Evolutionary conservation across 2,329 filamentous ascomycete species (phyloP).

Genomic region (Aspergillus fructus): DNA sequence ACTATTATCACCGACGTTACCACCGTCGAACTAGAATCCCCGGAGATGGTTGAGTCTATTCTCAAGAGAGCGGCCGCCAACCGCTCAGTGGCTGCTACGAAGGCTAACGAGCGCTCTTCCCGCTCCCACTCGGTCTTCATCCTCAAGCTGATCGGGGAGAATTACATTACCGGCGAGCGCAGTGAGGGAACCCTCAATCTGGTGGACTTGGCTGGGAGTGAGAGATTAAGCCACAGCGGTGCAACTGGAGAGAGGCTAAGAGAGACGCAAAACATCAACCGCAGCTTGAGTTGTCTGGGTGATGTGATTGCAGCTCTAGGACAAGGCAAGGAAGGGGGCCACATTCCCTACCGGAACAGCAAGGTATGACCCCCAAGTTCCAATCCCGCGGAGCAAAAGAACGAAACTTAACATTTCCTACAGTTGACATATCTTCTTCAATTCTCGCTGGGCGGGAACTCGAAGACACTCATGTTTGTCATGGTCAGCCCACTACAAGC

Average conservation of each 20-base stretch:
- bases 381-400: neutral
- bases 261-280: slow-evolving; percentile 98
- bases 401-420: slow-evolving; percentile 18
- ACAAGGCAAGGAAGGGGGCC: slow-evolving; percentile 70
- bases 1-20: slow-evolving; percentile 80
- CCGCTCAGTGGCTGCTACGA: slow-evolving; percentile 91
- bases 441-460: slow-evolving; percentile 92
- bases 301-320: slow-evolving; percentile 95
- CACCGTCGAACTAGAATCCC: slow-evolving; percentile 73
- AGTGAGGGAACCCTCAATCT: slow-evolving; percentile 94
- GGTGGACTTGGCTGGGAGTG: slow-evolving; percentile 91
- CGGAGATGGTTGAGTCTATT: slow-evolving; percentile 75
- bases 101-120: slow-evolving; percentile 91
- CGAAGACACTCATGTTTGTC: slow-evolving; percentile 98
- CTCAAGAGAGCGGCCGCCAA: slow-evolving; percentile 79
- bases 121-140: slow-evolving; percentile 97
- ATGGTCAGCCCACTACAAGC: slow-evolving; percentile 93
- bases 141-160: slow-evolving; percentile 66
- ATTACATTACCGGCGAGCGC: slow-evolving; percentile 73
- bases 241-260: slow-evolving; percentile 83
- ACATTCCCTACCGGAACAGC: slow-evolving; percentile 93
- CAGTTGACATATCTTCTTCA: slow-evolving; percentile 89
- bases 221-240: slow-evolving; percentile 82
- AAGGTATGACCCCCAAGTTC: slow-evolving; percentile 58
- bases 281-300: slow-evolving; percentile 83